Base-by-base conservation (phyloP, 202 grass and related monocot species). In the Bolboschoenoplectus hybrid region DNA sequence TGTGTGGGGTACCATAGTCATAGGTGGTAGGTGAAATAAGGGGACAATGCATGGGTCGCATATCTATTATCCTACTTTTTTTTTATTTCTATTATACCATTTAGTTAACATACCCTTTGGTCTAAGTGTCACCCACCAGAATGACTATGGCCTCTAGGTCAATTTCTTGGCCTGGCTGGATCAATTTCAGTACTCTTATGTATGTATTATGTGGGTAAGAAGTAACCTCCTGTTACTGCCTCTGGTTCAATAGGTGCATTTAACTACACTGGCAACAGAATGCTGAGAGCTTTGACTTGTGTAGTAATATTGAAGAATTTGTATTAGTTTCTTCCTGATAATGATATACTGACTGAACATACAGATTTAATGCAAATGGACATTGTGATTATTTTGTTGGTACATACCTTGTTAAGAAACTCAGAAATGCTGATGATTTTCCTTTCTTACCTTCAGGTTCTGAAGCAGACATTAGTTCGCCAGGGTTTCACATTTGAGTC, bases 401-500 rank as follows among this genome's bases (percentile, higher is more conserved):
- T 71, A 45, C 3, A 19, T 46, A 71, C 41, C 40, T n/a, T 44
- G 19, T 20, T 10, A 71, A 38, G 67, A 71, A 70, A 70, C 6
- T 70, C 40, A 46, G 14, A 60, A 40, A 58, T 19, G 14, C 52
- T n/a, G 32, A 79, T 58, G 32, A 50, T 4, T 74, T 77, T 67
- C n/a, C 9, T 75, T 66, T 62, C 61, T 76, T 86, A 77, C 56
- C 80, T 80, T 76, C 87, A 98, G 96, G 93, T 95, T 86, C 46
- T 98, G 79, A 95, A 94, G 90, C 91, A 95, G 86, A 92, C 91
- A 77, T 78, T 98, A 74, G 81, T 88, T 87, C 89, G 87, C 50
- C 91, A 98, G 2, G 90, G 91, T 13, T 97, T 97, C 70, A 93
- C 87, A 49, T 95, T 97, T 84, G 91, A 90, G 56, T 97, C 95